Evolutionary conservation across 2,329 filamentous ascomycete genomes (phyloP), one percentile per base, ranked within the genome.

Genomic region (Phialocephala sp.): DNA sequence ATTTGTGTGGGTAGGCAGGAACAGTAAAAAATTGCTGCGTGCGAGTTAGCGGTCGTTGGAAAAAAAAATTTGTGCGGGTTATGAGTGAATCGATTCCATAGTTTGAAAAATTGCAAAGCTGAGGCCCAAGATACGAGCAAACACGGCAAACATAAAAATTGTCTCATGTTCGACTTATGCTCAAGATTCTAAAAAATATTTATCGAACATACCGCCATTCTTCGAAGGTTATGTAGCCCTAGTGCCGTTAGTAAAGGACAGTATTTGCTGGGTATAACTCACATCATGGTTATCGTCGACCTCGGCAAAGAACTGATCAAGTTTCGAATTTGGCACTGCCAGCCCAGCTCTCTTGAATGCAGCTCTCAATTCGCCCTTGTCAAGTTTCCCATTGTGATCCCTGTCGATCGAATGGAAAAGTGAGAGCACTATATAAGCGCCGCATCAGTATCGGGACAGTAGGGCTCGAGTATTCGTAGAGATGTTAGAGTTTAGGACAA

Each of bases 321-420:
- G 81, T 75, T 93, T 91, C 62, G 89, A 86, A 71, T 84, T 88
- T 24, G 93, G 91, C 14, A 98, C 90, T 9, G 88, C 85, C 59
- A 99, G 83, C 39, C 94, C 94, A 45, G 92, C 91, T 60, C 84
- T 85, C 66, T 89, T 83, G 76, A 97, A 96, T 11, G 94, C 95
- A 41, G 83, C 79, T 69, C 88, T 88, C 57, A 99, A 84, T 81
- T 98, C 94, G n/a, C 83, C 82, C 78, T 92, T 93, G 75, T 97
- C 93, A 67, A 99, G 84, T 76, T 90, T 91, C 47, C 94, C 94
- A 78, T 97, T 91, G 69, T 89, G 83, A 77, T 98, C 90, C 71
- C 85, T 86, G 77, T 99, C 95, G 74, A 99, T 97, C 69, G 87
- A 89, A 72, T 88, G 85, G 80, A 99, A 99, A 24, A 99, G 87